Evolutionary conservation across 2,329 filamentous ascomycete genomes (phyloP).

Genomic region (Piedraia hortae): DNA sequence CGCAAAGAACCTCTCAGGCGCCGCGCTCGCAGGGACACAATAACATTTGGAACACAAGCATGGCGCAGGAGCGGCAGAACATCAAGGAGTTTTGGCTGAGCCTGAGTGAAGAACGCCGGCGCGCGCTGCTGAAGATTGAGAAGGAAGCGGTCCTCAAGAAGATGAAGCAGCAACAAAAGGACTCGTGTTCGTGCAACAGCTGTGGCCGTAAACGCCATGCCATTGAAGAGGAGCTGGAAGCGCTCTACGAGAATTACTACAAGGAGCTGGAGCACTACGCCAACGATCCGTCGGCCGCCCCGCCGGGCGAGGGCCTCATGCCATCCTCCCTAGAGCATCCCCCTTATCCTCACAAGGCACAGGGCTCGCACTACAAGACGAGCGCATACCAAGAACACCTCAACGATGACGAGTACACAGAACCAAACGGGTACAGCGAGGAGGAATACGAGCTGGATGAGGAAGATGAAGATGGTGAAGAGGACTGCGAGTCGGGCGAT

Average conservation of each 20-base stretch:
- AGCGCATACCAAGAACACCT: slow-evolving; percentile 45
- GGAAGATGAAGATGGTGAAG: slow-evolving; percentile 31
- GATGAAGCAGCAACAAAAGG: slow-evolving; percentile 99
- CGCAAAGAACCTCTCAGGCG: slow-evolving; percentile 3
- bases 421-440: too few species aligned
- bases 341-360: slow-evolving; percentile 13
- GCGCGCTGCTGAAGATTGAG: slow-evolving; percentile 87
- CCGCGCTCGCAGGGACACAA: slow-evolving; percentile 37
- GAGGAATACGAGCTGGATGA: slow-evolving; percentile 23
- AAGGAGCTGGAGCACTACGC: slow-evolving; percentile 94
- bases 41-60: slow-evolving; percentile 94
- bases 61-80: slow-evolving; percentile 76
- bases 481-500: slow-evolving; percentile 37
- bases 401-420: slow-evolving; percentile 22
- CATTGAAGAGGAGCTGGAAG: slow-evolving; percentile 92
- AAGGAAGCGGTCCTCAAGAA: slow-evolving; percentile 94
- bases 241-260: slow-evolving; percentile 95
- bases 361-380: slow-evolving; percentile 33
- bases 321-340: slow-evolving; percentile 23
- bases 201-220: slow-evolving; percentile 88
- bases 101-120: slow-evolving; percentile 76
- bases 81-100: slow-evolving; percentile 98
- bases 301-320: slow-evolving; percentile 36
- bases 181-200: slow-evolving; percentile 93
- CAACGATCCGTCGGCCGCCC: slow-evolving; percentile 35